A percentile compares a stretch with the other conserved stretches of the same genome.
Evolutionary conservation across 2,329 filamentous ascomycete genomes (phyloP).

Genomic region (Epichloe aotearoae): DNA sequence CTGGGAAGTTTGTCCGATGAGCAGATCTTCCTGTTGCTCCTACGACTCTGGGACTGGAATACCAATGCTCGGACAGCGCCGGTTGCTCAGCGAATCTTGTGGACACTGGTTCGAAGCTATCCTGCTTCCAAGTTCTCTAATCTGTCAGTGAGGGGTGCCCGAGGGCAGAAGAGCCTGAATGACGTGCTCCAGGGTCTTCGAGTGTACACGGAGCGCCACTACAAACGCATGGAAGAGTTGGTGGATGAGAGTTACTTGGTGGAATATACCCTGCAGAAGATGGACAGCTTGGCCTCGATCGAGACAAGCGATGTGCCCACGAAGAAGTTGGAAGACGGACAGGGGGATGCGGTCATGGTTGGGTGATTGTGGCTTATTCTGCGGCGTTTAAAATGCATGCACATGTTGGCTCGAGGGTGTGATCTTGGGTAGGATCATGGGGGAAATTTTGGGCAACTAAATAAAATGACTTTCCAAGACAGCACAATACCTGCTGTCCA

Average conservation of each 20-base stretch:
- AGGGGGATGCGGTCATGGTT: slow-evolving; percentile 4
- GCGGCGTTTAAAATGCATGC: not conserved
- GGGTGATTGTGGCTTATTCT: not conserved
- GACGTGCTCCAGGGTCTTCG: slow-evolving; percentile 79
- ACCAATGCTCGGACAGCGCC: slow-evolving; percentile 80
- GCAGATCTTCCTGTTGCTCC: slow-evolving; percentile 71
- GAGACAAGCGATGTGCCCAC: slow-evolving; percentile 20
- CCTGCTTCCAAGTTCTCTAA: slow-evolving; percentile 64
- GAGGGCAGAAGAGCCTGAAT: slow-evolving; percentile 54
- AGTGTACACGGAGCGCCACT: slow-evolving; percentile 88
- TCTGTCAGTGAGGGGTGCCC: slow-evolving; percentile 46
- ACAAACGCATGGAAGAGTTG: slow-evolving; percentile 75
- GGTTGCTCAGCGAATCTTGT: slow-evolving; percentile 75
- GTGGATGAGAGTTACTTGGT: slow-evolving; percentile 90
- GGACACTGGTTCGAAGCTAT: slow-evolving; percentile 67
- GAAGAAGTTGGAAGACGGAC: slow-evolving; percentile 23
- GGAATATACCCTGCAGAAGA: slow-evolving; percentile 84
- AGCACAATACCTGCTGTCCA: too few species aligned
- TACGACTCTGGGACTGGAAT: slow-evolving; percentile 89
- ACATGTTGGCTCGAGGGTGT: not conserved
- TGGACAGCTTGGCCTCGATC: slow-evolving; percentile 57
- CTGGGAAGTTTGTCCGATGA: slow-evolving; percentile 67
- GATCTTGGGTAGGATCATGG: not conserved
- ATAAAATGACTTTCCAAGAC: too few species aligned
- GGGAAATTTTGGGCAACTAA: not conserved